These are phyloP conservation scores for Penicillium sp. DNA, from an alignment of 2,329 filamentous ascomycete genomes.

Conservation along the genomic window DNA sequence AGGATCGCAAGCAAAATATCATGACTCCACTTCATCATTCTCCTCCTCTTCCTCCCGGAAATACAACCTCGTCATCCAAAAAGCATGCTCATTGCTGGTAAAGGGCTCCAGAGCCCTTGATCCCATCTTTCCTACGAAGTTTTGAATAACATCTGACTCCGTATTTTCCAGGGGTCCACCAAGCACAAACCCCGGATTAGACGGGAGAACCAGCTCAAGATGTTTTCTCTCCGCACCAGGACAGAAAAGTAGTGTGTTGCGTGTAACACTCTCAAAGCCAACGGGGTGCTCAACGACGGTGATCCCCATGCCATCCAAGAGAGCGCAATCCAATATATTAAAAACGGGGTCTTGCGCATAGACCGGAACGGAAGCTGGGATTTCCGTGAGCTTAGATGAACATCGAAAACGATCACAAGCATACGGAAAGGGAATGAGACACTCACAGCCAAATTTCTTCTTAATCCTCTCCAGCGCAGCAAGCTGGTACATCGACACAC, in stretches of 20 bases:
- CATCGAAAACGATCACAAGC: not conserved
- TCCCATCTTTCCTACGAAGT: slow-evolving; percentile 18
- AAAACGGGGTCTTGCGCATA: slow-evolving; percentile 60
- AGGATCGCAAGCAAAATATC: too few species aligned
- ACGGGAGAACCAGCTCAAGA: slow-evolving; percentile 53
- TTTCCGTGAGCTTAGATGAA: not conserved
- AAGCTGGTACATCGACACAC: slow-evolving; percentile 43
- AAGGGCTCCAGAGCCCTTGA: slow-evolving; percentile 33
- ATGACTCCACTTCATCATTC: not conserved
- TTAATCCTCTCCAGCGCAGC: slow-evolving; percentile 36
- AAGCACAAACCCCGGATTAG: slow-evolving; percentile 56
- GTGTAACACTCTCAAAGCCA: slow-evolving; percentile 54
- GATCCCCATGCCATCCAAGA: slow-evolving; percentile 38
- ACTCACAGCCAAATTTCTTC: slow-evolving; percentile 27
- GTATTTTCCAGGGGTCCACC: slow-evolving; percentile 50
- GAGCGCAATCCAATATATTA: slow-evolving; percentile 40
- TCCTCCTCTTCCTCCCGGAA: slow-evolving; percentile 10
- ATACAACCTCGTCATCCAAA: slow-evolving; percentile 41
- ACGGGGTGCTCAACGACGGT: slow-evolving; percentile 49
- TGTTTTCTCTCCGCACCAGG: slow-evolving; percentile 56
- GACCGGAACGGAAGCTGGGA: slow-evolving; percentile 24
- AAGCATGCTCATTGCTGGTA: slow-evolving; percentile 34
- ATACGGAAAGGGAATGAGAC: not conserved
- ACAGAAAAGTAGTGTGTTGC: slow-evolving; percentile 58
- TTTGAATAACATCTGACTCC: slow-evolving; percentile 23